phyloP scores from a whole-genome alignment of 2,329 filamentous ascomycete species.

The Akanthomyces uredinophilus region DNA sequence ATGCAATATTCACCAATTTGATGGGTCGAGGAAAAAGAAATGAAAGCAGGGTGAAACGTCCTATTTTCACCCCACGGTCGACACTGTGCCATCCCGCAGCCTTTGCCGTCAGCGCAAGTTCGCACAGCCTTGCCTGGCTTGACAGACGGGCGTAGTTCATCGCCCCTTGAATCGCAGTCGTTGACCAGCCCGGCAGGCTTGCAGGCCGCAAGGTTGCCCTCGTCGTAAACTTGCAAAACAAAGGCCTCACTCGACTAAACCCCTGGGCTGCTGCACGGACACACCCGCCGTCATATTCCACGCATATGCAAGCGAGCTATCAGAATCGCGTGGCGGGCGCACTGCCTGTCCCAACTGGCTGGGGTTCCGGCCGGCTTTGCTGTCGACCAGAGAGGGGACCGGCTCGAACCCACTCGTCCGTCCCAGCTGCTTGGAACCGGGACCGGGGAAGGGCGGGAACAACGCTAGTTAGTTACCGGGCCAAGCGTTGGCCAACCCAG shows the following conservation, averaged over 20 bases:
- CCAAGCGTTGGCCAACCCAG: neutral
- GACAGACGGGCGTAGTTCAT: no score
- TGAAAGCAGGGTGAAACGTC: no score
- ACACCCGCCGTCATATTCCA: neutral
- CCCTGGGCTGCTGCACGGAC: neutral
- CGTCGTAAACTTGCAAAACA: neutral
- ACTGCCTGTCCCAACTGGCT: no score
- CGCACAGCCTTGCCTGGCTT: no score
- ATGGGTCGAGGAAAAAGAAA: no score
- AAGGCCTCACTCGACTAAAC: neutral
- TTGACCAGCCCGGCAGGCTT: no score
- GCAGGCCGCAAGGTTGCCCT: no score
- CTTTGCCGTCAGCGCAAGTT: no score
- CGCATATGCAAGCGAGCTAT: conserved; percentile 1
- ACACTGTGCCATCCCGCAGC: no score
- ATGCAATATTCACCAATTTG: neutral
- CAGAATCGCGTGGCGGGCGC: neutral
- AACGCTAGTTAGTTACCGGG: conserved; percentile 2
- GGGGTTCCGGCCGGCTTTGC: neutral
- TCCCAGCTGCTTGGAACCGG: neutral
- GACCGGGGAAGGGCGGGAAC: neutral
- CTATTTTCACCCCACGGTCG: no score
- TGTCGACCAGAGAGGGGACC: no score
- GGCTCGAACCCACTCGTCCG: neutral
- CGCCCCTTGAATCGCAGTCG: no score